These are phyloP conservation scores for Eremothecium cymbalariae DNA, from an alignment of 1,139 yeast species.

Conservation along the genomic window DNA sequence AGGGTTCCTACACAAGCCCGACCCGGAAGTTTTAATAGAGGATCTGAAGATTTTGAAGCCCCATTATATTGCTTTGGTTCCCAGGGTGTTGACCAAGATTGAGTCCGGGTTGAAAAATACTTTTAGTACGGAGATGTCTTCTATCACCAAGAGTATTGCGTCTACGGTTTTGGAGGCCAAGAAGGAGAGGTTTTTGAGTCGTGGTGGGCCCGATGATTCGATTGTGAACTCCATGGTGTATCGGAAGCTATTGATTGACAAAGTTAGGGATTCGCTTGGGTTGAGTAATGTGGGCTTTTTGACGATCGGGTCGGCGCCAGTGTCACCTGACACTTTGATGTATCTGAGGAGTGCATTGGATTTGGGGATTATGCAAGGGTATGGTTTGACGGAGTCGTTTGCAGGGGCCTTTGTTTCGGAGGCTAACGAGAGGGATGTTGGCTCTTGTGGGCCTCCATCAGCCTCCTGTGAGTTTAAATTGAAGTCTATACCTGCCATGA, in stretches of 20 bases:
- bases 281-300: slow-evolving; percentile 41
- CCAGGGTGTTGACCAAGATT: slow-evolving; percentile 55
- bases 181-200: slow-evolving; percentile 30
- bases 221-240: slow-evolving; percentile 30
- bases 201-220: slow-evolving; percentile 33
- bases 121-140: slow-evolving; percentile 25
- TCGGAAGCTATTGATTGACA: slow-evolving; percentile 44
- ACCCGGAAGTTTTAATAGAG: slow-evolving; percentile 41
- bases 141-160: slow-evolving; percentile 32
- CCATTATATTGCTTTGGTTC: slow-evolving; percentile 47
- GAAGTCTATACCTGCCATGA: slow-evolving; percentile 61
- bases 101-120: slow-evolving; percentile 44
- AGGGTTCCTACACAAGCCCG: slow-evolving; percentile 43
- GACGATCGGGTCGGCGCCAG: slow-evolving; percentile 69
- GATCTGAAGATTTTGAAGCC: slow-evolving; percentile 53
- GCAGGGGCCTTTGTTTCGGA: slow-evolving; percentile 50
- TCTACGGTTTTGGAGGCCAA: slow-evolving; percentile 33
- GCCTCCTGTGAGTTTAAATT: slow-evolving; percentile 50
- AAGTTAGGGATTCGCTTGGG: slow-evolving; percentile 51
- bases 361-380: slow-evolving; percentile 58
- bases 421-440: slow-evolving; percentile 42
- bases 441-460: slow-evolving; percentile 57
- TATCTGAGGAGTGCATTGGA: slow-evolving; percentile 58
- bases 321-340: slow-evolving; percentile 49
- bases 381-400: slow-evolving; percentile 70